Conservation (phyloP, 2,329 filamentous ascomycete genomes). For the Graphilbum ipis-grandicollis region DNA sequence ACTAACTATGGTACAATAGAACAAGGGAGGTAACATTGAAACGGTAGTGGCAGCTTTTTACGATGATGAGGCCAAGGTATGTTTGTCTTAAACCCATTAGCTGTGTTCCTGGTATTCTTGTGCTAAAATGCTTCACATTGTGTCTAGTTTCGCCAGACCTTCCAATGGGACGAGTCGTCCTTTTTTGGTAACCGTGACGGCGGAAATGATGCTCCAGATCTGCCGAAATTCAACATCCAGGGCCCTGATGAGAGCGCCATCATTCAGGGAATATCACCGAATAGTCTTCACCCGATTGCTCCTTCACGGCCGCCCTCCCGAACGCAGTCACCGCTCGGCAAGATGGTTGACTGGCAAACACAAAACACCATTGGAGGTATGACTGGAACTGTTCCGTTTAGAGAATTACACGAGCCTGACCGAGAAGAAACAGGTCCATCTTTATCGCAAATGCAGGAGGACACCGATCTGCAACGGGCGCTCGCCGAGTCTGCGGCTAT, state of each 20-base stretch:
- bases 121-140: too few relatives aligned
- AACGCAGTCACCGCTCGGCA: slow-evolving; percentile 37
- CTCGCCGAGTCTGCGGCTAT: slow-evolving; percentile 37
- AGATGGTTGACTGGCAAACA: slow-evolving; percentile 29
- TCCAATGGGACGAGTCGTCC: slow-evolving; percentile 37
- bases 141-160: slow-evolving; percentile 27
- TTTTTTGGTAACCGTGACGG: slow-evolving; percentile 37
- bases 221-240: slow-evolving; percentile 37
- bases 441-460: slow-evolving; percentile 24
- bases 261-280: slow-evolving; percentile 25
- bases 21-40: slow-evolving; percentile 27
- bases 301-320: slow-evolving; percentile 47
- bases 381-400: too few relatives aligned
- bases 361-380: slow-evolving; percentile 11
- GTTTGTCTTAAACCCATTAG: slow-evolving; percentile 4
- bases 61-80: slow-evolving; percentile 27
- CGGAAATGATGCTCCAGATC: slow-evolving; percentile 1
- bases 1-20: slow-evolving; percentile 12
- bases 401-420: too few relatives aligned
- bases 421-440: slow-evolving; percentile 11
- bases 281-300: slow-evolving; percentile 24
- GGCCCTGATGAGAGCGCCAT: slow-evolving; percentile 26
- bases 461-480: slow-evolving; percentile 38
- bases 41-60: slow-evolving; percentile 34
- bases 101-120: too few relatives aligned